A percentile compares a stretch with the other conserved stretches of the same genome.
Conservation (phyloP, 208 protist species). For the Trypanosoma vivax region DNA sequence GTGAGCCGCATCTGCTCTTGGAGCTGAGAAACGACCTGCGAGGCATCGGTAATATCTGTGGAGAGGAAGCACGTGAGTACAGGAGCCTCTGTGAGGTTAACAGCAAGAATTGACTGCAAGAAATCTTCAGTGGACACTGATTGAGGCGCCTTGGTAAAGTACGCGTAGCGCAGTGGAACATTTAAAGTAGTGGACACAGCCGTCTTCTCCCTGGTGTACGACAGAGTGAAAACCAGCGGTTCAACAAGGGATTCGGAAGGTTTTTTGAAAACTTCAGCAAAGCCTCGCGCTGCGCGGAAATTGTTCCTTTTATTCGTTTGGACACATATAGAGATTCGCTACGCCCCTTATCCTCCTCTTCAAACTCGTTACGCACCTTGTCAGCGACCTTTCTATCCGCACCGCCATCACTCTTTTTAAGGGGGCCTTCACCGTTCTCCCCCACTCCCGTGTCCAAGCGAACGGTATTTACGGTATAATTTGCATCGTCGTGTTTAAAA, state of each 20-base stretch:
- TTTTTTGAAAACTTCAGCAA: slow-evolving; percentile 20
- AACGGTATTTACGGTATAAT: slow-evolving; percentile 3
- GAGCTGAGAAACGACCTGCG: slow-evolving; percentile 23
- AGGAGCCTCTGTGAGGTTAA: slow-evolving; percentile 21
- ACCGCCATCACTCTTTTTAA: background rate
- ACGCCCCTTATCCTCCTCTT: background rate
- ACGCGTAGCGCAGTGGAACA: slow-evolving; percentile 41
- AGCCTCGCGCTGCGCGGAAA: slow-evolving; percentile 21
- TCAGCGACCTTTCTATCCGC: background rate
- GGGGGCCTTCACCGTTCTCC: background rate
- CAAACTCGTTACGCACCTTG: background rate
- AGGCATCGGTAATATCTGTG: slow-evolving; percentile 29
- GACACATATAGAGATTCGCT: slow-evolving; percentile 12
- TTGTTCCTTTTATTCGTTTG: slow-evolving; percentile 32
- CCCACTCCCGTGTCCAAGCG: slow-evolving; percentile 19
- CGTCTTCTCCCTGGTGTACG: slow-evolving; percentile 40
- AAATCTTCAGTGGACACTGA: slow-evolving; percentile 26
- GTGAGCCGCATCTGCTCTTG: slow-evolving; percentile 31
- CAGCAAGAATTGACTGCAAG: slow-evolving; percentile 26
- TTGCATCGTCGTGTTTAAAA: slow-evolving; percentile 13
- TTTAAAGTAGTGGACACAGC: background rate
- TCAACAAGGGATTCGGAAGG: slow-evolving; percentile 25
- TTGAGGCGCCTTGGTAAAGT: slow-evolving; percentile 47
- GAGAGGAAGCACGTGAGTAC: slow-evolving; percentile 43
- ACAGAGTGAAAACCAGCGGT: slow-evolving; percentile 26